Base-by-base conservation (phyloP, 2,329 filamentous ascomycete genomes). In the Paecilomyces dactylethromorphus region DNA sequence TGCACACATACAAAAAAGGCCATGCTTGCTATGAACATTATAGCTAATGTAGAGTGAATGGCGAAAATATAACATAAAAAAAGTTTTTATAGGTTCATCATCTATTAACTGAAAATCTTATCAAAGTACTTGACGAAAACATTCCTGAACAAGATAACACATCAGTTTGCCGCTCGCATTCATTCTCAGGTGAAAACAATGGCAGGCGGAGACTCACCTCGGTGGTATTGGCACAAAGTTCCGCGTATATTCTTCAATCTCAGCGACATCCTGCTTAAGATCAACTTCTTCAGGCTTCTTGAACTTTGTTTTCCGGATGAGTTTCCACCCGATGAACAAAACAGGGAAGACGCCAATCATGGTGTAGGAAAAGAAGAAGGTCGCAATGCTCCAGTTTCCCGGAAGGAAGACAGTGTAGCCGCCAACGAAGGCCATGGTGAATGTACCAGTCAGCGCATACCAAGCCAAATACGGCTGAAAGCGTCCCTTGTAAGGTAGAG, bases 361-460 rank as follows among this genome's bases (percentile, higher is more conserved):
- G 54, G 86, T 85, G 71, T 92, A 92, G 73, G 86, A 88, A 72
- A 91, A 91, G 29, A 93, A 72, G 70, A 93, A 94, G 6, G 83
- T 85, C 6, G 87, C 81, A 0, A 88, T 69, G 60, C 84, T 81
- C 90, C 88, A 93, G 3, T 81, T 80, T 2, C 79, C 80, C 0
- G 87, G 86, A 53, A 92, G 70, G 66, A 93, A 94, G 1, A 92
- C 88, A 0, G 86, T 82, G 62, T 92, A 93, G 0, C 90, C 90
- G 8, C 87, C 85, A 1, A 92, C 85, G 64, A 92, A 85, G 0
- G 86, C 83, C 86, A 93, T 92, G 62, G 89, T 71, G 54, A 84
- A 82, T 1, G 86, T 89, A 26, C 82, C 84, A 0, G 77, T 69
- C 5, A 91, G 74, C 0, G 84, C 86, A 54, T 87, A 85, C 68